Base-by-base conservation (phyloP, 805 yeast species). In the Ogataea pini region DNA sequence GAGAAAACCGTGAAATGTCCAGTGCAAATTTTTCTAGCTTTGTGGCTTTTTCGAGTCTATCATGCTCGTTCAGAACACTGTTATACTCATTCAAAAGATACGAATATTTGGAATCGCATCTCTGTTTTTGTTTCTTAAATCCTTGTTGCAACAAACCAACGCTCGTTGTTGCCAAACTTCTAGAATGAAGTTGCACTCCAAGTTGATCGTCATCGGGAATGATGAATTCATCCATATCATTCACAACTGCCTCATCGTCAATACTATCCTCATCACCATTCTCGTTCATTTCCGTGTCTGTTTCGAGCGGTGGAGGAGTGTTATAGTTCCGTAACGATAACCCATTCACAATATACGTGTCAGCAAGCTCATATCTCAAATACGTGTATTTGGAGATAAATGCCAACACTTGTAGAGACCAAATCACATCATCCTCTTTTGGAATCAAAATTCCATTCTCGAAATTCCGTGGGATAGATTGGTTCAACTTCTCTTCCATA, bases 351-450 rank as follows among this genome's bases (percentile, higher is more conserved):
- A 90, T 69, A 65, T 86, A 86, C 2, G 96, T 83, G 44, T 78
- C 79, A 56, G 90, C 95, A 49, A 92, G 71, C 41, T 75, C 76
- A 32, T 82, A 84, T 59, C 91, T 86, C 64, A 91, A 71, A 52
- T 81, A 78, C 0, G 97, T 84, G 61, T 94, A 92, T 67, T 92
- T 92, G 4, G 97, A 90, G 36, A 91, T 88, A 66, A 90, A 92
- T 12, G 98, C 98, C 43, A 94, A 68, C 17, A 94, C 75, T 66
- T 92, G 98, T 46, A 92, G 72, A 3, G 96, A 86, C 96, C 97
- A 90, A 31, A 89, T 83, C 14, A 92, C 88, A 62, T 92, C 99
- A 63, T 92, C 97, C 54, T 88, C 96, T 48, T 89, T 79, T 1
- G 97, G 97, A 5, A 90, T 78, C n/a, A 91, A 76, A 18, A 83